These are phyloP conservation scores for Akanthomyces dipterigenus DNA, from an alignment of 2,329 filamentous ascomycete genomes.

Conservation along the genomic window DNA sequence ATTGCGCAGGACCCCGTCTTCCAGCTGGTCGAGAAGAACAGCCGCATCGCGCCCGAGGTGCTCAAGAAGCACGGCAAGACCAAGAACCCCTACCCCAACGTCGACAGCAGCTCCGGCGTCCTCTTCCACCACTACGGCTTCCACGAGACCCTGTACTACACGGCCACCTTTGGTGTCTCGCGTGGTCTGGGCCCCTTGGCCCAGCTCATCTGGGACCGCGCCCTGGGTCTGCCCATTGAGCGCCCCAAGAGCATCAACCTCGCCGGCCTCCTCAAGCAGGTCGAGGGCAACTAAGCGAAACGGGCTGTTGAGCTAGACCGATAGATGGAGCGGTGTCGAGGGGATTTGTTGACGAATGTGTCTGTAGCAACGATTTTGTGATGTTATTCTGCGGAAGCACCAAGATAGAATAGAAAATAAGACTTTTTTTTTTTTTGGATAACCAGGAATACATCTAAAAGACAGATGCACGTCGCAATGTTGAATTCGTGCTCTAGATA, in stretches of 20 bases:
- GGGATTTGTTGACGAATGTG: not conserved
- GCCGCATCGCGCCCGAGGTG: constrained; percentile 81
- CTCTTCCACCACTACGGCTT: constrained; percentile 98
- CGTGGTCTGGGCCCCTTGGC: constrained; percentile 78
- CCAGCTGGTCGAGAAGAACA: constrained; percentile 89
- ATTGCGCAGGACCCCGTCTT: constrained; percentile 86
- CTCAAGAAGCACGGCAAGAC: constrained; percentile 96
- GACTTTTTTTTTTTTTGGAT: not conserved
- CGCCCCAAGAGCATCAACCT: constrained; percentile 96
- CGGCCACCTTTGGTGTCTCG: constrained; percentile 62
- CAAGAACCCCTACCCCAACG: constrained; percentile 96
- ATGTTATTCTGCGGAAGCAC: constrained; percentile 1
- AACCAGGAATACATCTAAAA: too few species aligned
- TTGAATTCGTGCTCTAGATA: not conserved
- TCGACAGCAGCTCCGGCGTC: constrained; percentile 87
- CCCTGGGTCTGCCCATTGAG: constrained; percentile 91
- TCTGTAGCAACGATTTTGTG: constrained; percentile 4
- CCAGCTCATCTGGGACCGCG: constrained; percentile 94
- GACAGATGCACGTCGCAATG: not conserved
- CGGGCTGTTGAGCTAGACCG: not conserved
- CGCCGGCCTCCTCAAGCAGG: constrained; percentile 69
- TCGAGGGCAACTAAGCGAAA: constrained; percentile 35
- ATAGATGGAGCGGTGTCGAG: not conserved
- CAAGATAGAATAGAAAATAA: not conserved
- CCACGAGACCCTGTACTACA: constrained; percentile 94